Conservation (phyloP, 495 filamentous ascomycete species). For the Parachaetomium inaequale region DNA sequence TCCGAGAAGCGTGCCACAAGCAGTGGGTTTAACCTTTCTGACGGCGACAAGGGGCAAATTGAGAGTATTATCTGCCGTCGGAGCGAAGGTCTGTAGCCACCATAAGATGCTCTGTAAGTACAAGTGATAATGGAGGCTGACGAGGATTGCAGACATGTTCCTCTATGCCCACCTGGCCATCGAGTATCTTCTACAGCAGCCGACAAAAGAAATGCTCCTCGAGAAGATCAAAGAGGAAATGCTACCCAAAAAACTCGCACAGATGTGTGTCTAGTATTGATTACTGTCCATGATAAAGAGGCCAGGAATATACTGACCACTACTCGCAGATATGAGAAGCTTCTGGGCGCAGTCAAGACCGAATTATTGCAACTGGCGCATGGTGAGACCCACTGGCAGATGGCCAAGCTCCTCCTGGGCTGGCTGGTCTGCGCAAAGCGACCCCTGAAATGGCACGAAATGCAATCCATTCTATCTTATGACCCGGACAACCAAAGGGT, state of each 20-base stretch:
- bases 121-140: neutral
- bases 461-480: neutral
- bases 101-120: neutral
- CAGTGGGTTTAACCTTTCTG: neutral
- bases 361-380: neutral
- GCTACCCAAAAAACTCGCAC: neutral
- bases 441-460: neutral
- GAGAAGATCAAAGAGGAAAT: neutral
- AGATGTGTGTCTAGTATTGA: neutral
- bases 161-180: neutral
- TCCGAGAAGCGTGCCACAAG: neutral
- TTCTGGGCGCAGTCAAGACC: neutral
- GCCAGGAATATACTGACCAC: neutral
- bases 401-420: neutral
- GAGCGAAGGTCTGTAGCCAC: neutral
- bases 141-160: neutral
- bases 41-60: neutral
- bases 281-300: neutral
- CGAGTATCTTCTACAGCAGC: neutral
- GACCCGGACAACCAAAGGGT: neutral
- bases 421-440: neutral
- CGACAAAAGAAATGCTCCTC: neutral
- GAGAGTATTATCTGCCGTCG: neutral
- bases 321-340: neutral
- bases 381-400: neutral